Conservation (phyloP, 2,329 filamentous ascomycete genomes). For the Geosmithia putterillii region DNA sequence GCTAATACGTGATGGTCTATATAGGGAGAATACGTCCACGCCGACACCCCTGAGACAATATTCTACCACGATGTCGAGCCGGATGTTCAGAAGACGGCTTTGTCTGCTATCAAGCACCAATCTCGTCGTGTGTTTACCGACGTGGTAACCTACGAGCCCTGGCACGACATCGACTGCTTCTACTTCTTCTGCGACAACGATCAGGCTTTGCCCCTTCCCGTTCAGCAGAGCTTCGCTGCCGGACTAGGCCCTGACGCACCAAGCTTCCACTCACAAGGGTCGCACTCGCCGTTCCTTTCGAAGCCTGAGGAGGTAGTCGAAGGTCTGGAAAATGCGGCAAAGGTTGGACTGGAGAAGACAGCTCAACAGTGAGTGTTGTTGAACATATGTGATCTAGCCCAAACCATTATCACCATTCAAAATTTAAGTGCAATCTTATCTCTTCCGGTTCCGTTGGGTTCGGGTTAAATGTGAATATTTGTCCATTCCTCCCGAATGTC, state of each 20-base stretch:
- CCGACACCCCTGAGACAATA: slow-evolving; percentile 1
- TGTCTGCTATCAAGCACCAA: slow-evolving; percentile 5
- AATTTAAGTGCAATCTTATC: too few relatives aligned
- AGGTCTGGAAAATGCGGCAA: not conserved
- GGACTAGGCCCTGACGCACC: slow-evolving; percentile 2
- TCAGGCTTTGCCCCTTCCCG: slow-evolving; percentile 8
- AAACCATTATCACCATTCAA: too few relatives aligned
- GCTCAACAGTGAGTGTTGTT: not conserved
- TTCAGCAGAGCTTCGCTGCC: slow-evolving; percentile 10
- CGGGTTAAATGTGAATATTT: too few relatives aligned
- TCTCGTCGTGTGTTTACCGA: slow-evolving; percentile 7
- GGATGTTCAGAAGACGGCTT: slow-evolving; percentile 2
- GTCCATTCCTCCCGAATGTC: too few relatives aligned
- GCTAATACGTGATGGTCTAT: slow-evolving; percentile 3
- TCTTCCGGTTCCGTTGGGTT: too few relatives aligned
- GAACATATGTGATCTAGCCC: too few relatives aligned
- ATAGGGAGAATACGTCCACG: slow-evolving; percentile 1
- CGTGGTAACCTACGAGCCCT: slow-evolving; percentile 11
- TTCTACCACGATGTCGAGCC: slow-evolving; percentile 13
- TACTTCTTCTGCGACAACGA: slow-evolving; percentile 12
- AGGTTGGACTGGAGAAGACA: not conserved
- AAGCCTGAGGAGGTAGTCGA: not conserved
- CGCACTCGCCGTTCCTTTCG: not conserved
- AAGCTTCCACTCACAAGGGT: not conserved
- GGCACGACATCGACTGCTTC: slow-evolving; percentile 13